Base-by-base conservation (phyloP, 805 yeast genomes). In the Metschnikowia anglica region DNA sequence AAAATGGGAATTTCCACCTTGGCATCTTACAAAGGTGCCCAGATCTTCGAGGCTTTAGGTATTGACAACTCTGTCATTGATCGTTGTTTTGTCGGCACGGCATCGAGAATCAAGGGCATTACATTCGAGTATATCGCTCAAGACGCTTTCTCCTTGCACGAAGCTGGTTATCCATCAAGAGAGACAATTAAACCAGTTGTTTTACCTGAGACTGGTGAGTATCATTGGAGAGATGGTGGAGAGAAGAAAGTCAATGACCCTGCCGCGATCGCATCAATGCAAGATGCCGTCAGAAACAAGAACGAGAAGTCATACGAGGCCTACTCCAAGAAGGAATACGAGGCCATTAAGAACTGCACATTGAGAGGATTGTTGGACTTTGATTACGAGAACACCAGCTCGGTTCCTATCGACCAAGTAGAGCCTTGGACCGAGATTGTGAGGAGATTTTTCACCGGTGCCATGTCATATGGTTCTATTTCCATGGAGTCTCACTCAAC, bases 371-470 rank as follows among this genome's bases (percentile, higher is more conserved):
- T 91, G 58, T 77, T 91, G 42, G 98, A 93, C 67, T 84, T 91
- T 61, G 97, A 93, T 67, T 88, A 70, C 60, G 85, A 80, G 33
- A 64, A 61, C 51, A 76, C 88, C 0, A 74, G 73, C 3, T 77
- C 90, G 4, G 93, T 91, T 41, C 97, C 99, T 44, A 71, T 91
- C 49, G 99, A 91, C 60, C 98, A 93, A 70, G 99, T 91, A 54
- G 99, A 91, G 73, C 99, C 99, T 34, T 91, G 99, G 99, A 93
- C 98, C 27, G 99, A 91, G 66, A 91, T 91, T 64, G 99, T 90
- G 25, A 83, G 97, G 58, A 80, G 99, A 58, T 93, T 93, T 63
- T 90, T 90, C 51, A 90, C 99, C n/a, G 99, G 99, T 72, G 99
- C 99, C 40, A 91, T 91, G 99, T 90, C 97, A 2, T 91, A 93